Percentiles rank a stretch among this genome's conserved stretches.
Conservation (phyloP, 202 grass and related monocot genomes). For the Saccharum hybrid region DNA sequence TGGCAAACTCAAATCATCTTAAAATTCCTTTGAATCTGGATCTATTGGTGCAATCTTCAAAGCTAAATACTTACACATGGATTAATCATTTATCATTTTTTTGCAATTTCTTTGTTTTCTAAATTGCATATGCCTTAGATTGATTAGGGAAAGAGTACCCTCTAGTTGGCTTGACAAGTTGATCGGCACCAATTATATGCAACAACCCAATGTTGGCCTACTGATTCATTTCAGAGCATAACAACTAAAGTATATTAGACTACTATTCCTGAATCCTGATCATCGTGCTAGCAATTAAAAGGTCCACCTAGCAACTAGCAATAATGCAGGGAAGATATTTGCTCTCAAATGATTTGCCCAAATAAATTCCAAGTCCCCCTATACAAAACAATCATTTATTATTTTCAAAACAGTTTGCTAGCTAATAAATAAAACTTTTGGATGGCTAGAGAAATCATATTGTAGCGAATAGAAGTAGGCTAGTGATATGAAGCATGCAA, state of each 20-base stretch:
- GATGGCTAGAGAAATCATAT: background rate
- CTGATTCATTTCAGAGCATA: conserved; percentile 13
- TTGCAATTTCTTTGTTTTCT: background rate
- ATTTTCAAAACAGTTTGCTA: background rate
- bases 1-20: background rate
- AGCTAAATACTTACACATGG: background rate
- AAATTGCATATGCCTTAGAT: background rate
- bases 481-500: background rate
- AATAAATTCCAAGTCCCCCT: background rate
- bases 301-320: background rate
- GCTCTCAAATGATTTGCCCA: background rate
- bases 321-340: background rate
- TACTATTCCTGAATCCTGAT: background rate
- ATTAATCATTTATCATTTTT: background rate
- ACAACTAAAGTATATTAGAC: background rate
- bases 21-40: background rate
- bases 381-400: background rate
- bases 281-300: conserved; percentile 7
- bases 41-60: background rate
- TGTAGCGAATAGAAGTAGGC: background rate
- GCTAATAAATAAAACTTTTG: too few species aligned
- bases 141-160: background rate
- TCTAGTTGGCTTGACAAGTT: background rate
- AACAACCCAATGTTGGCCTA: conserved; percentile 16
- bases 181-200: background rate